Base-by-base conservation (phyloP, 805 yeast genomes). In the Metschnikowia cubensis region DNA sequence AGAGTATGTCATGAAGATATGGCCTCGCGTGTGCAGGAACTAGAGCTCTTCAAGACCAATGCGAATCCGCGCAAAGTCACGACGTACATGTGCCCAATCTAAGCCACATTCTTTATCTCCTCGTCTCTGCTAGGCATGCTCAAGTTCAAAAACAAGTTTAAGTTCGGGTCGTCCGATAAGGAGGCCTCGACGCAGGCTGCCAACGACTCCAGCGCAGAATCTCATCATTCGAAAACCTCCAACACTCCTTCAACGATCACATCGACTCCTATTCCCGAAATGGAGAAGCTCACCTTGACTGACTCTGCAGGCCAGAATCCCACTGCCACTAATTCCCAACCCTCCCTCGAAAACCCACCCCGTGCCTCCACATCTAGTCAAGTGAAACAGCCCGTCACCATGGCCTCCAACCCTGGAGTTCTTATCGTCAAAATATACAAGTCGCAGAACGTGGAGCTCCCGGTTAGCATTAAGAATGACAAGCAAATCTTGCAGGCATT, bases 351-450 rank as follows among this genome's bases (percentile, higher is more conserved):
- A 29, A 39, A 29, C n/a, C 5, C 34, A 5, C 3, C 34, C 10
- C 42, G 34, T 11, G 6, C 8, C 34, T 39, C 42, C 5, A 15
- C 33, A 14, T 25, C 42, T 1, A 29, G 10, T 31, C 49, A 7
- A 48, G 29, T 32, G 47, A 45, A 42, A n/a, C 35, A 42, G 11
- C 58, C 50, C 21, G 47, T 56, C 18, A 49, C 56, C 22, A 44
- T 57, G 51, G 56, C 57, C 35, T 52, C 64, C 37, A 58, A 59
- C 48, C 90, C 92, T 0, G 96, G 96, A 2, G 72, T 87, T 29
- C 75, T 89, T 57, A 86, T 91, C 0, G 84, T 89, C 25, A 87
- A 87, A 62, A 78, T 89, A 10, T 87, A 87, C 62, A 80, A 81
- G 36, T 87, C 91, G 35, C 77, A 79, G 51, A 80, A 82, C 45